These are phyloP conservation scores for Cryphonectria carpinicola DNA, from an alignment of 2,329 filamentous ascomycete genomes.

Conservation along the genomic window DNA sequence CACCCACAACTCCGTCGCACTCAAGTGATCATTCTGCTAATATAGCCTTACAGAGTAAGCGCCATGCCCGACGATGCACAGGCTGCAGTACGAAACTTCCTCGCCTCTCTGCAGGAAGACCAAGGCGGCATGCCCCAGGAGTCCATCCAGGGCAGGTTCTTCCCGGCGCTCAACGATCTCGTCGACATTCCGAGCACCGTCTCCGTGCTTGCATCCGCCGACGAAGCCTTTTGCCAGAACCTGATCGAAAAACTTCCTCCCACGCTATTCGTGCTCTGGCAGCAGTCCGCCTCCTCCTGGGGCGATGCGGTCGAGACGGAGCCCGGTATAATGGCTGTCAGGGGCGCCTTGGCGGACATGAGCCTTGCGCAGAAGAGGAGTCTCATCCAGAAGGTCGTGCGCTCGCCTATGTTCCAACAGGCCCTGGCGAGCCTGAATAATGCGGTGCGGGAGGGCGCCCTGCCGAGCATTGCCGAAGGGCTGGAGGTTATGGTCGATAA, in stretches of 20 bases:
- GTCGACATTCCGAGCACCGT: constrained; percentile 78
- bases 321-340: constrained; percentile 68
- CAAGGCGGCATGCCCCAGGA: constrained; percentile 43
- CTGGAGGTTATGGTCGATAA: constrained; percentile 80
- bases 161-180: constrained; percentile 84
- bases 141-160: constrained; percentile 62
- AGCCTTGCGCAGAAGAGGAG: constrained; percentile 76
- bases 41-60: constrained; percentile 55
- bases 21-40: constrained; percentile 23
- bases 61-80: constrained; percentile 70
- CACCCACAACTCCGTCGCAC: neutral
- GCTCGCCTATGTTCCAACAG: constrained; percentile 89
- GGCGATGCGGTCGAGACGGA: constrained; percentile 63
- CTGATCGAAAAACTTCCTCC: constrained; percentile 81
- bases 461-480: constrained; percentile 88
- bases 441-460: constrained; percentile 85
- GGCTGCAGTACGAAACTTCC: constrained; percentile 82
- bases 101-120: constrained; percentile 75
- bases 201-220: constrained; percentile 69
- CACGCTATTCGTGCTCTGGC: constrained; percentile 74
- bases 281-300: constrained; percentile 59
- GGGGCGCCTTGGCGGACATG: constrained; percentile 75
- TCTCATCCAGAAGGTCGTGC: constrained; percentile 79
- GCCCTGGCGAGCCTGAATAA: constrained; percentile 83
- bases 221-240: constrained; percentile 70